These are phyloP conservation scores for Pholiota adiposa DNA, from an alignment of 1,284 basidiomycete genomes.

Conservation along the genomic window DNA sequence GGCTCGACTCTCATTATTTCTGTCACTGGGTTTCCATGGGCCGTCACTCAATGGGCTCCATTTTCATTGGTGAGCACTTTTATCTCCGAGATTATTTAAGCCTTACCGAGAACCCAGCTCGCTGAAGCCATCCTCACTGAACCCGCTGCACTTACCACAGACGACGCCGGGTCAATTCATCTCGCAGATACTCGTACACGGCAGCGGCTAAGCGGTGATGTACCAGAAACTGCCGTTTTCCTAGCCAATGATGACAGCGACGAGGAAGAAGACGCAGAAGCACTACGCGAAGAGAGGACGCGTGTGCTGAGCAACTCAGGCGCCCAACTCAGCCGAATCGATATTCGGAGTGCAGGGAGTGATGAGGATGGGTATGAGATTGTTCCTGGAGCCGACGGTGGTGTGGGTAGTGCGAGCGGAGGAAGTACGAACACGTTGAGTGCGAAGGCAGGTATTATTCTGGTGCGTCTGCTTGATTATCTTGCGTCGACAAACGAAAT, in stretches of 20 bases:
- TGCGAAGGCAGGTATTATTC: conserved; percentile 87
- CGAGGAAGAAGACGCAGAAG: conserved; percentile 38
- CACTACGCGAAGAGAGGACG: conserved; percentile 25
- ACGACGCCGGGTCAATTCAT: conserved; percentile 53
- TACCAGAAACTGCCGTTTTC: conserved; percentile 35
- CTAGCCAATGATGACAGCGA: conserved; percentile 40
- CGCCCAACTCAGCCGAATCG: conserved; percentile 48
- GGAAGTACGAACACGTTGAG: conserved; percentile 49
- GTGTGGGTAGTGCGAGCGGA: conserved; percentile 4
- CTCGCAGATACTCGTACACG: conserved; percentile 51
- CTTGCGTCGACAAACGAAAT: conserved; percentile 3
- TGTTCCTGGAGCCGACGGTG: conserved; percentile 11
- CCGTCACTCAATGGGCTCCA: conserved; percentile 80
- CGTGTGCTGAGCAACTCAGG: conserved; percentile 46
- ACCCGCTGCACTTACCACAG: conserved; percentile 40
- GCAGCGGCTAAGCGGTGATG: conserved; percentile 24
- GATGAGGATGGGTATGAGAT: conserved; percentile 31
- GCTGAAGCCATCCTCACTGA: conserved; percentile 73
- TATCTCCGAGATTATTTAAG: background rate
- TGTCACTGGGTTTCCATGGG: conserved; percentile 78
- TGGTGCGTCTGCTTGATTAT: conserved; percentile 52
- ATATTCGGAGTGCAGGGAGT: conserved; percentile 24
- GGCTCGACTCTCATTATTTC: conserved; percentile 71
- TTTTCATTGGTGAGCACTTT: conserved; percentile 61
- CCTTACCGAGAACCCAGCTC: conserved; percentile 46